Base-by-base conservation (phyloP, 768 basidiomycete species). In the Agaricus subrufescens region DNA sequence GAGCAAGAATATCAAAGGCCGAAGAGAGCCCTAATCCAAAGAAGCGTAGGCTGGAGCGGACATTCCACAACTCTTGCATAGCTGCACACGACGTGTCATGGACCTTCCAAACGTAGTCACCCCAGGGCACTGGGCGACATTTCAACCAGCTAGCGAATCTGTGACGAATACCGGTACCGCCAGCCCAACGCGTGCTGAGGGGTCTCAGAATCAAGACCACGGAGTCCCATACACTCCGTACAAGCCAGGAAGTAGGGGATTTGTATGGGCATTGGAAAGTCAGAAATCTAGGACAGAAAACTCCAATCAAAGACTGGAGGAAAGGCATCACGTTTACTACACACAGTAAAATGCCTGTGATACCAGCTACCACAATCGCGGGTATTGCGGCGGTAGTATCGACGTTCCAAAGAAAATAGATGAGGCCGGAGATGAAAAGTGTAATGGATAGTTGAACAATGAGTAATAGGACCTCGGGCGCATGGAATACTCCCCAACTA, bases 251-350 rank as follows among this genome's bases (percentile, higher is more conserved):
- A 2, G 46, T 48, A 5, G 54, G 54, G 9, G 54, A 55, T 48
- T 55, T 55, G 34, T 48, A 55, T 19, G 54, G 54, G 27, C 54
- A 55, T 37, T 55, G 54, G 46, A 19, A 19, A 42, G 26, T 46
- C 27, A 48, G n/a, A 1, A 38, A 48, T 29, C 3, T 27, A 9
- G 54, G 54, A n/a, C 40, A 3, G 27, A 55, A 15, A 46, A 37
- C 46, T 23, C 39, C 46, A 0, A 48, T 12, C 26, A 55, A 2
- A 11, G 54, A 42, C 34, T 55, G 54, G 11, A 55, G 14, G 27
- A 55, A 46, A 9, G 54, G 54, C 46, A 55, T 47, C 8, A 55
- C 15, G 25, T 46, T 47, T 6, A 46, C 38, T 14, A 55, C 27
- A 12, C 7, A 46, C 11, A 55, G 19, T 0, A 55, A 27, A 11